phyloP scores from a whole-genome alignment of 2,329 filamentous ascomycete genomes.

The Ophiosphaerella korrae region DNA sequence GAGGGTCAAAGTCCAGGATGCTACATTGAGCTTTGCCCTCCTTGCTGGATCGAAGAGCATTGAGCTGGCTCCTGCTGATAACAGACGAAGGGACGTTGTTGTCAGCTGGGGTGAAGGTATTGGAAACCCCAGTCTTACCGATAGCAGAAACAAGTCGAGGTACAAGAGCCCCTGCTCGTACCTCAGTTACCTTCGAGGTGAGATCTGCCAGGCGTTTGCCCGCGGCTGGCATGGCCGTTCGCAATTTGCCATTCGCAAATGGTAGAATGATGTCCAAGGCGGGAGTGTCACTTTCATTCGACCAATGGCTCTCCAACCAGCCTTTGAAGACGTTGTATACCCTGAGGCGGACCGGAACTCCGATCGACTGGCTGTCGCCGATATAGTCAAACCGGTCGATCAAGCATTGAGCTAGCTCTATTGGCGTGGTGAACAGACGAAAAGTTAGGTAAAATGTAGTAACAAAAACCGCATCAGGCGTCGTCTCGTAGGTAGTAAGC shows the following conservation, averaged over 20 bases:
- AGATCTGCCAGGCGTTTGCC: conserved; percentile 82
- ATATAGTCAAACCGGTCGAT: conserved; percentile 93
- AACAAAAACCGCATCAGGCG: conserved; percentile 88
- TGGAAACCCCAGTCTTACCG: conserved; percentile 81
- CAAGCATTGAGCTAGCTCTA: conserved; percentile 78
- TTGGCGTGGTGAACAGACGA: conserved; percentile 83
- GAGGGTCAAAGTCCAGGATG: conserved; percentile 86
- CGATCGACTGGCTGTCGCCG: conserved; percentile 73
- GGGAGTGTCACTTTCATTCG: conserved; percentile 75
- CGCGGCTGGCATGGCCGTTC: conserved; percentile 71
- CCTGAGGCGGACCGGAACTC: conserved; percentile 80
- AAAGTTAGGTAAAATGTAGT: conserved; percentile 97
- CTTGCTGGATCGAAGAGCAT: conserved; percentile 74
- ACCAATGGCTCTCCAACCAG: conserved; percentile 97
- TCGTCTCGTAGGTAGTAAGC: conserved; percentile 89
- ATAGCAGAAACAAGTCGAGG: conserved; percentile 84
- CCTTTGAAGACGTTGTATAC: conserved; percentile 98
- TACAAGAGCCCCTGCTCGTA: conserved; percentile 72
- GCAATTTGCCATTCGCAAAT: conserved; percentile 78
- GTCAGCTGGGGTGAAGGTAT: conserved; percentile 72
- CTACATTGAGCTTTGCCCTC: conserved; percentile 70
- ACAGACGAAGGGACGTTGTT: conserved; percentile 71
- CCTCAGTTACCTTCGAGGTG: conserved; percentile 75
- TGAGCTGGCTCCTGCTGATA: conserved; percentile 77
- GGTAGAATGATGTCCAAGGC: conserved; percentile 76